Conservation (phyloP, 768 basidiomycete species). For the Boletus vinaceobasis region DNA sequence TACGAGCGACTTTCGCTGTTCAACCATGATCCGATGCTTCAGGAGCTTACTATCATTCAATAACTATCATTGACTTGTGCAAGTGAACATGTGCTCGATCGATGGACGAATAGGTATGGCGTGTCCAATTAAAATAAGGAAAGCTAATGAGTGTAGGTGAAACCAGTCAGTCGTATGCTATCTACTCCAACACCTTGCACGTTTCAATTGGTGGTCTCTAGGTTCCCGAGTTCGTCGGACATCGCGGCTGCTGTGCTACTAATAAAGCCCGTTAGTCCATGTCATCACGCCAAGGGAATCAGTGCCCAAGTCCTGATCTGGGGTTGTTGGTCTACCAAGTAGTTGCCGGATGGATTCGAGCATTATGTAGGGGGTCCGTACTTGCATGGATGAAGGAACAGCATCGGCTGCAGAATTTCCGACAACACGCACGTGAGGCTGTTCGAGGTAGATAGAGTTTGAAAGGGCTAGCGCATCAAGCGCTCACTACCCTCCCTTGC, state of each 20-base stretch:
- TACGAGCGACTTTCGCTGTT: background rate
- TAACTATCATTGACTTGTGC: no score
- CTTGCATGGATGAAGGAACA: background rate
- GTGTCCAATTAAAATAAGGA: no score
- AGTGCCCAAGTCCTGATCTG: background rate
- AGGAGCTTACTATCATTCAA: no score
- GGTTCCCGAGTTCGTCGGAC: background rate
- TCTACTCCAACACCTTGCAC: no score
- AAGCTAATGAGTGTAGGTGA: no score
- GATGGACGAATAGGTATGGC: no score
- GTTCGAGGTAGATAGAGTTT: background rate
- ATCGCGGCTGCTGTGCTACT: background rate
- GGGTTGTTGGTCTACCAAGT: background rate
- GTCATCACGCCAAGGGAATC: background rate
- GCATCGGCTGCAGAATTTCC: no score
- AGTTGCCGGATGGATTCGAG: background rate
- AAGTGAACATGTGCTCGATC: no score
- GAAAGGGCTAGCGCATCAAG: no score
- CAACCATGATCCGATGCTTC: background rate
- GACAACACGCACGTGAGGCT: background rate
- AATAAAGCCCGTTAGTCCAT: no score
- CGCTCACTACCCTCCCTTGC: background rate
- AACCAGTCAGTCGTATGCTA: no score
- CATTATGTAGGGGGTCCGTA: background rate
- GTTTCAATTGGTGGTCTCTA: background rate